Evolutionary conservation across 139 green algal species (phyloP), one percentile per base, ranked within the genome.

Genomic region (Tetradesmus obliquus): DNA sequence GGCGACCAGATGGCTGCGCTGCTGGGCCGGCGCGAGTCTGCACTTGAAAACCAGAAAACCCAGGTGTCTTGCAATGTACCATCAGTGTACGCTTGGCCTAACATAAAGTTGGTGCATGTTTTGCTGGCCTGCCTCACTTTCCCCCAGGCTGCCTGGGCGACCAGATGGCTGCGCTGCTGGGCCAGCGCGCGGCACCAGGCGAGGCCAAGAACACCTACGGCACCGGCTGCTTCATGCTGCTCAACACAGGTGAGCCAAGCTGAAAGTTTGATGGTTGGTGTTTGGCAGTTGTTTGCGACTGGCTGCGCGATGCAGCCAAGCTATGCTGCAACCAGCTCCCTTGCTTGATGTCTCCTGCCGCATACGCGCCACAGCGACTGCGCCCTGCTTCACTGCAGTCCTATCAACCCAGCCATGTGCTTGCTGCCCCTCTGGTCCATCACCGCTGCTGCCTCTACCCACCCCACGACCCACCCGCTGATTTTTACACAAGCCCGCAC

Each of bases 151-250:
- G 96, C 92, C 93, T 99, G 66, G 98, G 98, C 0, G 98, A 99
- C 93, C 98, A 99, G 93, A 96, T 98, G 88, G 97, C 98, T 0
- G 98, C 98, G 2, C 91, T 98, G 95, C 93, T 99, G 72, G 98
- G 98, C 3, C 98, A 99, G 93, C 90, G 98, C 9, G 99, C 97
- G 92, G 90, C 71, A 0, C 86, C 91, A 51, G 94, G 96, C 1
- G 94, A 99, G 89, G 98, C 97, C 80, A 99, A 99, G 93, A 99
- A 98, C 95, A 99, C 98, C 1, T 99, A 99, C 88, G 98, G 98
- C 91, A 99, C 98, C 0, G 98, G 98, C 55, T 98, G 97, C 95
- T 99, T 99, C 96, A 95, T 99, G 93, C 94, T 99, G 74, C 95
- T 99, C 32, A 98, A 99, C 95, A 99, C 98, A 5, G 86, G 86